Evolutionary conservation across 1,284 basidiomycete species (phyloP).

Genomic region (Tilletia setariae): DNA sequence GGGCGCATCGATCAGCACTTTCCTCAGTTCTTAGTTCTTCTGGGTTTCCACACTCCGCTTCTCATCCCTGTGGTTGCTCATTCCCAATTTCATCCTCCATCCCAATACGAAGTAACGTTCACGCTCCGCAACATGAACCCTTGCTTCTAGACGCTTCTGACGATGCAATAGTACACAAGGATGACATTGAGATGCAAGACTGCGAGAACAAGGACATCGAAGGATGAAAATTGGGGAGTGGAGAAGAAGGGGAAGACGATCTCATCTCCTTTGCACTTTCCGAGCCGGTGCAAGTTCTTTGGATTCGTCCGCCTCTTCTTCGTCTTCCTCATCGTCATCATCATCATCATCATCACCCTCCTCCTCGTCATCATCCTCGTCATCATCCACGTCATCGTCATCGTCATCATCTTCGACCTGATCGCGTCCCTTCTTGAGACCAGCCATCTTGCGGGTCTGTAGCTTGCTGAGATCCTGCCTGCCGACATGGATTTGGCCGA

Average conservation of each 20-base stretch:
- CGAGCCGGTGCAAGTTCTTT: slow-evolving; percentile 6
- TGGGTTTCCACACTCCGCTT: background rate
- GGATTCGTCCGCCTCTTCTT: slow-evolving; percentile 34
- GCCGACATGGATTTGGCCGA: slow-evolving; percentile 82
- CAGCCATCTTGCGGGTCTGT: slow-evolving; percentile 90
- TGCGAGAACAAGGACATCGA: background rate
- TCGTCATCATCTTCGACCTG: slow-evolving; percentile 27
- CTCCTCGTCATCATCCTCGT: slow-evolving; percentile 26
- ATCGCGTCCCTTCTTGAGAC: slow-evolving; percentile 61
- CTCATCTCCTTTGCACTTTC: slow-evolving; percentile 17
- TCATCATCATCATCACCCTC: slow-evolving; percentile 19
- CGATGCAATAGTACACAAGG: no score
- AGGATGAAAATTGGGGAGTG: background rate
- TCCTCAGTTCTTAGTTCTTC: background rate
- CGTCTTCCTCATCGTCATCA: slow-evolving; percentile 27
- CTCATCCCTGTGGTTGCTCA: background rate
- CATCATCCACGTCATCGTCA: slow-evolving; percentile 33
- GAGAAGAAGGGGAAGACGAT: background rate
- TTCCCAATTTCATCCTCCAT: no score
- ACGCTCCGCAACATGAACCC: no score
- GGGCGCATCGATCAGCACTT: no score
- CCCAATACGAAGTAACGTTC: no score
- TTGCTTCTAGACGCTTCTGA: no score
- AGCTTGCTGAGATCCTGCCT: slow-evolving; percentile 83
- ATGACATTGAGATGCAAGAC: background rate